Evolutionary conservation across 139 green algal genomes (phyloP).

Genomic region (Ulvella scutata): DNA sequence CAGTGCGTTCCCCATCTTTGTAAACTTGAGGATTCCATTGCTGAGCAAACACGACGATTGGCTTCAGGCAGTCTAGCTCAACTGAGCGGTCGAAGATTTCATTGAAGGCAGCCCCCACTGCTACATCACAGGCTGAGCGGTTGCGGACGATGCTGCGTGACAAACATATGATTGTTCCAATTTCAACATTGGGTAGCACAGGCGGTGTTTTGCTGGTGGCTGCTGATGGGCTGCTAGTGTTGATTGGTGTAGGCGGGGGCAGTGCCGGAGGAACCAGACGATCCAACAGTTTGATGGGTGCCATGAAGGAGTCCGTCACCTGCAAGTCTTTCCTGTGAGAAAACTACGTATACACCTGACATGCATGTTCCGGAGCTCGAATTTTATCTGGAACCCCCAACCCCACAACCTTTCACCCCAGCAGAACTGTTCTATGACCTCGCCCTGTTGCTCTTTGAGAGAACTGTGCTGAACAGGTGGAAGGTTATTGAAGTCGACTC

Average conservation of each 20-base stretch:
- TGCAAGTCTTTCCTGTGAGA: too few relatives aligned
- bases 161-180: background rate
- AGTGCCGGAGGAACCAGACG: background rate
- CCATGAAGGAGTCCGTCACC: background rate
- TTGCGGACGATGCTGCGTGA: background rate
- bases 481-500: too few relatives aligned
- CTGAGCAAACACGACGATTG: slow-evolving; percentile 15
- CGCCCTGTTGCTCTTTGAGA: too few relatives aligned
- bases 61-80: slow-evolving; percentile 16
- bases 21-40: slow-evolving; percentile 16
- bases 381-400: too few relatives aligned
- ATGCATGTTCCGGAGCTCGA: too few relatives aligned
- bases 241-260: background rate
- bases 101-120: background rate
- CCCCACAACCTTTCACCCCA: too few relatives aligned
- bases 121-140: background rate
- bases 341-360: too few relatives aligned
- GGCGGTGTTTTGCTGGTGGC: background rate
- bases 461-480: too few relatives aligned
- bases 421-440: too few relatives aligned
- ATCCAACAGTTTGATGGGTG: background rate
- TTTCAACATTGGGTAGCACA: background rate
- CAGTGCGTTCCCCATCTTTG: slow-evolving; percentile 1
- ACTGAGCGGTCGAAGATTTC: background rate
- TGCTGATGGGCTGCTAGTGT: background rate